A percentile compares a stretch with the other conserved stretches of the same genome.
These are phyloP conservation scores for Tetrapisispora phaffii DNA, from an alignment of 805 yeast genomes.

Conservation along the genomic window DNA sequence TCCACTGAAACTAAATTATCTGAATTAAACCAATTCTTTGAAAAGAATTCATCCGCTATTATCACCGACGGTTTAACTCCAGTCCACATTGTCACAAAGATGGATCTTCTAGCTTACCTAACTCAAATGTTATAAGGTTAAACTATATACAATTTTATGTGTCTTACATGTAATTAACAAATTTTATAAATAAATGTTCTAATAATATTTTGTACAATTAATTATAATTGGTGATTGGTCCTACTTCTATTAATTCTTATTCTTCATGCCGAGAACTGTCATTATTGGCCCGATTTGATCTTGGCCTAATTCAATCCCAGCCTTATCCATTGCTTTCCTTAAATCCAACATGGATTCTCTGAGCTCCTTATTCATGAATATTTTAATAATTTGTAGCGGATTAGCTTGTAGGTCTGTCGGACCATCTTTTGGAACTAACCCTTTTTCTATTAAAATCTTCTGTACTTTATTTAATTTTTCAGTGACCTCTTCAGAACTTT, in stretches of 20 bases:
- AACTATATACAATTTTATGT: not conserved
- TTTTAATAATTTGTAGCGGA: constrained; percentile 15
- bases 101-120: constrained; percentile 57
- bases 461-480: constrained; percentile 14
- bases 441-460: constrained; percentile 16
- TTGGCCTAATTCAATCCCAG: constrained; percentile 22
- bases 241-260: constrained; percentile 1
- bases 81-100: constrained; percentile 78
- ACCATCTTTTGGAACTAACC: constrained; percentile 11
- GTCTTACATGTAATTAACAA: not conserved
- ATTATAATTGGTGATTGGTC: not conserved
- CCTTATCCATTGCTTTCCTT: constrained; percentile 18
- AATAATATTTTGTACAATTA: not conserved
- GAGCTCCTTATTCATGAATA: constrained; percentile 21
- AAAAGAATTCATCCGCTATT: constrained; percentile 74
- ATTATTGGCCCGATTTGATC: constrained; percentile 23
- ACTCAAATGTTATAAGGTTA: constrained; percentile 11
- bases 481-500: constrained; percentile 15
- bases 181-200: not conserved
- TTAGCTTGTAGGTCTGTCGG: constrained; percentile 7
- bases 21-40: constrained; percentile 69
- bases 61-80: constrained; percentile 72
- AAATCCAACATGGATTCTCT: constrained; percentile 20
- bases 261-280: constrained; percentile 22
- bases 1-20: constrained; percentile 54